phyloP scores from a whole-genome alignment of 257 asterid species.

The Thymus quinquecostatus region DNA sequence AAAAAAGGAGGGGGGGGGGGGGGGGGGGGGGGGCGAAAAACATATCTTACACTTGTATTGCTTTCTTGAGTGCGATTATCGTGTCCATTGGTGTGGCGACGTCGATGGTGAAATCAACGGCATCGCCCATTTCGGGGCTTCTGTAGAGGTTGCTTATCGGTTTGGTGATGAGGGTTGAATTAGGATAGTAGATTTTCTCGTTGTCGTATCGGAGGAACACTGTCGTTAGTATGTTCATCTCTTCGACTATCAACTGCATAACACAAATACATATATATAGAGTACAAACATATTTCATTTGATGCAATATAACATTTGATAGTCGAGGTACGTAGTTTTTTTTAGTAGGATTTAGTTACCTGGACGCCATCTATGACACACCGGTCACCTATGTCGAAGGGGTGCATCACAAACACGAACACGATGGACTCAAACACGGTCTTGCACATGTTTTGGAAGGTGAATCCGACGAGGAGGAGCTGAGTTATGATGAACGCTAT shows the following conservation, averaged over 20 bases:
- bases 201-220: slow-evolving; percentile 64
- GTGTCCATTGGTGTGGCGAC: slow-evolving; percentile 56
- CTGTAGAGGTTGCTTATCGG: slow-evolving; percentile 71
- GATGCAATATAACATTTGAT: no score
- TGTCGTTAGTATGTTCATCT: slow-evolving; percentile 72
- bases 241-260: slow-evolving; percentile 62
- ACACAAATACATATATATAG: background rate
- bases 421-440: slow-evolving; percentile 63
- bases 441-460: slow-evolving; percentile 73
- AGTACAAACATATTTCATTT: background rate
- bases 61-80: slow-evolving; percentile 53
- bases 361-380: slow-evolving; percentile 71
- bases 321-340: no score
- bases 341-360: slow-evolving; percentile 35
- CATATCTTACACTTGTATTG: slow-evolving; percentile 49
- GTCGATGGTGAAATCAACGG: slow-evolving; percentile 52
- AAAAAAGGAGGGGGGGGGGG: no score
- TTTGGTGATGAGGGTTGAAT: slow-evolving; percentile 51
- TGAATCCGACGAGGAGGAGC: slow-evolving; percentile 58
- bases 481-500: slow-evolving; percentile 60
- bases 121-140: slow-evolving; percentile 69
- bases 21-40: no score
- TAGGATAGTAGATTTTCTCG: slow-evolving; percentile 69
- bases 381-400: slow-evolving; percentile 72
- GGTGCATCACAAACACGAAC: slow-evolving; percentile 71